Evolutionary conservation across 371 early-diverging fungal species (phyloP).

Genomic region (Mortierella sp.): DNA sequence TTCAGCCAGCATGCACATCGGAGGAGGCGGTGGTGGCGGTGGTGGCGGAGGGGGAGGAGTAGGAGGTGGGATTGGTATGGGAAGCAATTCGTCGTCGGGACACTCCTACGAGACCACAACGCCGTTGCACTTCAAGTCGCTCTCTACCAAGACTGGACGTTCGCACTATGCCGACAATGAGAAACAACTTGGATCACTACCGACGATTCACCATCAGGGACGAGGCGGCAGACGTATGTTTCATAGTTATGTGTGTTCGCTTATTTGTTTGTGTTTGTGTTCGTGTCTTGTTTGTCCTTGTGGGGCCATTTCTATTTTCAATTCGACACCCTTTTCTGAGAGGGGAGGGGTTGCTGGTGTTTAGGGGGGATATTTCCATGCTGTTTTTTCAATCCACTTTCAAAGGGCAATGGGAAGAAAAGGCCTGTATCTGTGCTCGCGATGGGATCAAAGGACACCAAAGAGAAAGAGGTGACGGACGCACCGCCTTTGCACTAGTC

Average conservation of each 20-base stretch:
- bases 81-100: slow-evolving; percentile 1
- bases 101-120: slow-evolving; percentile 24
- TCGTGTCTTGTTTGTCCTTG: not conserved
- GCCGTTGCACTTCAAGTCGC: slow-evolving; percentile 28
- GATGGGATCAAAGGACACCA: not conserved
- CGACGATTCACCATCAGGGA: slow-evolving; percentile 41
- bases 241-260: not conserved
- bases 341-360: not conserved
- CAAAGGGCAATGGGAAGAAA: not conserved
- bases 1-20: slow-evolving; percentile 20
- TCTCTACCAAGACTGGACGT: slow-evolving; percentile 41
- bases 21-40: not conserved
- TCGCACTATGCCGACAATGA: slow-evolving; percentile 27
- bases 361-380: not conserved
- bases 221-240: slow-evolving; percentile 50
- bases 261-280: slow-evolving; percentile 8
- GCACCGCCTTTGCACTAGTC: slow-evolving; percentile 4
- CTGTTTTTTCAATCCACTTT: not conserved
- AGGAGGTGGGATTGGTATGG: slow-evolving; percentile 12
- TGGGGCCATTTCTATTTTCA: not conserved
- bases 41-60: slow-evolving; percentile 7
- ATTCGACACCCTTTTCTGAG: not conserved
- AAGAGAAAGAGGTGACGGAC: not conserved
- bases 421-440: not conserved
- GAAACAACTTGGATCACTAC: slow-evolving; percentile 39